Evolutionary conservation across 768 basidiomycete species (phyloP), one percentile per base, ranked within the genome.

Genomic region (Cubamyces sp.): DNA sequence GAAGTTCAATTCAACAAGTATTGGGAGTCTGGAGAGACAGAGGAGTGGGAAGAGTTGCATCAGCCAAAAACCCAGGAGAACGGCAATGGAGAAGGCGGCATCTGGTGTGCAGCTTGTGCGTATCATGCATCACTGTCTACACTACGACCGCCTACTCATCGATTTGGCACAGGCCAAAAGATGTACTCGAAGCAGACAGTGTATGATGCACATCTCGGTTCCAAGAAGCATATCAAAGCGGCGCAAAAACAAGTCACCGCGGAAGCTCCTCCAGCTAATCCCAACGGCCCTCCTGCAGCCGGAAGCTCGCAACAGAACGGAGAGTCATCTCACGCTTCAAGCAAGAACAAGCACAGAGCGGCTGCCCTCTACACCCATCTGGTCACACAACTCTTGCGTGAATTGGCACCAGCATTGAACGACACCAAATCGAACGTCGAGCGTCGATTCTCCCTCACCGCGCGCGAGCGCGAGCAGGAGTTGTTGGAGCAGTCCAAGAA

Each of bases 391-490:
- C 82, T 98, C 58, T 81, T 97, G 54, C 74, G 73, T 6, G 77
- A 82, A 39, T 84, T 98, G 30, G 75, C 83, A 11, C 76, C 83
- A 30, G 87, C 84, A 25, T 76, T 98, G 34, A 85, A 86, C 64
- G 97, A 98, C 69, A 96, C 97, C 0, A 94, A 95, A 71, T 88
- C 94, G 25, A 98, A 98, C 71, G 94, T 98, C 40, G 97, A 98
- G 74, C 91, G 97, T 48, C 85, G 94, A 50, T 94, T 96, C 77
- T 97, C 97, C 16, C 84, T 99, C 51, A 99, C 97, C 1, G 93
- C 96, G n/a, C 86, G 92, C 59, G 97, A 99, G 76, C 91, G 97
- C 69, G 97, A 99, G 75, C 89, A 96, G 73, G 95, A 96, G 73
- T 78, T 94, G 26, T 74, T 92, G 40, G 96, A 98, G 61, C 87